Base-by-base conservation (phyloP, 108 stramenopile species). In the Skeletonema potamos region DNA sequence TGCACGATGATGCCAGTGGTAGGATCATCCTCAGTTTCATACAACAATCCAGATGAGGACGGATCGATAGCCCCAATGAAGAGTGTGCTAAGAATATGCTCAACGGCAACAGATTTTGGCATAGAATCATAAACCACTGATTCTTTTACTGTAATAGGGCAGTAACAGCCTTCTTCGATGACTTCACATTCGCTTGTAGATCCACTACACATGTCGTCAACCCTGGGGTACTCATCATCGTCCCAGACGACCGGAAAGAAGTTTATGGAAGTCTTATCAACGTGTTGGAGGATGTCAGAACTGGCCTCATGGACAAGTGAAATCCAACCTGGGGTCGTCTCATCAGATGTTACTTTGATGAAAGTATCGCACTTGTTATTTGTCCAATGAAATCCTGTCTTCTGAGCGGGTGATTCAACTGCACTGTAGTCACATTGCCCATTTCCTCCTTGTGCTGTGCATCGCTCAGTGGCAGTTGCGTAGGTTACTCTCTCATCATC, bases 401-500 rank as follows among this genome's bases (percentile, higher is more conserved):
- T 54, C 18, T 17, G 54, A 13, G n/a, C 36, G n/a, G 70, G 58
- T 30, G 65, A 37, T 13, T 54, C 20, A 28, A 77, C 15, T 20
- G 0, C 3, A 12, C 66, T 44, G 43, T 48, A 78, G 0, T 71
- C 32, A 70, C 77, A 78, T 2, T 71, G 63, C 32, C 68, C 74
- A 30, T 37, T 22, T 3, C 68, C 68, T 18, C 58, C 51, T 15
- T 41, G 32, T 11, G 37, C 17, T 37, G 12, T 13, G 56, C 86
- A 87, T 8, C 86, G 64, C 22, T 78, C 37, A 36, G 69, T 44
- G 5, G 86, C 83, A 34, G 73, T 77, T 22, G 54, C 44, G 44
- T 48, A 84, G 8, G 29, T 79, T 63, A 87, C 58, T 27, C 83
- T 69, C 75, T 87, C 86, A 7, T 83, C 86, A 27, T 76, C 68